Conservation (phyloP, 202 grass and related monocot genomes). For the Elaeis oleifera region DNA sequence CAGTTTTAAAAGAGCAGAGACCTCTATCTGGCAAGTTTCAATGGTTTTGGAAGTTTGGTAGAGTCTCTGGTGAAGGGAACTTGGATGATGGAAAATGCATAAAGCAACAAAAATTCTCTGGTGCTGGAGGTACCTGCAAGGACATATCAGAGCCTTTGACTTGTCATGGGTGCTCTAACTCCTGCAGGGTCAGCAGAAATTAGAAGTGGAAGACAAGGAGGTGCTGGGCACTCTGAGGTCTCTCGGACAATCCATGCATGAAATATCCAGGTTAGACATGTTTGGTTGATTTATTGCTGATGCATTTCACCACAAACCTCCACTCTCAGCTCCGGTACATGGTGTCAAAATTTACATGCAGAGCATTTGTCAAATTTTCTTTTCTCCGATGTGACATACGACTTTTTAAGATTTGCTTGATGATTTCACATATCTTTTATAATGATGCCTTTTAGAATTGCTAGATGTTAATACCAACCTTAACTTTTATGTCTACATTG, state of each 20-base stretch:
- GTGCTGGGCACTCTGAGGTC: slow-evolving; percentile 47
- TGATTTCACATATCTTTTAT: no score
- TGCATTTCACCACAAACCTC: not conserved
- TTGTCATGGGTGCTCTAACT: not conserved
- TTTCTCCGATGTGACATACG: no score
- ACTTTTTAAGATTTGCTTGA: no score
- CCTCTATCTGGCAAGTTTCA: slow-evolving; percentile 11
- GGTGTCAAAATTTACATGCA: not conserved
- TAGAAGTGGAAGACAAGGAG: slow-evolving; percentile 42
- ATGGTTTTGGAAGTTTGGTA: slow-evolving; percentile 7
- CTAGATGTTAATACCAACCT: no score
- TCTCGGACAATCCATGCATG: slow-evolving; percentile 63
- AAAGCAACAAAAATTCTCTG: slow-evolving; percentile 13
- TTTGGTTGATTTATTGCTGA: not conserved
- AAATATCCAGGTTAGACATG: slow-evolving; percentile 67
- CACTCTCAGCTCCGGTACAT: not conserved
- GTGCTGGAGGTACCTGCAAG: not conserved
- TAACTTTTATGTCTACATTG: no score
- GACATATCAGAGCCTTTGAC: slow-evolving; percentile 5
- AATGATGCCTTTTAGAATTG: no score
- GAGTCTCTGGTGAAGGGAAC: not conserved
- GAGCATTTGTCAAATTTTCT: no score
- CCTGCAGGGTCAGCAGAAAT: slow-evolving; percentile 19
- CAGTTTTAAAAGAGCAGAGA: slow-evolving; percentile 10
- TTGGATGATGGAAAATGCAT: not conserved